These are phyloP conservation scores for Rhodotorula diobovata DNA, from an alignment of 768 basidiomycete genomes.

Conservation along the genomic window DNA sequence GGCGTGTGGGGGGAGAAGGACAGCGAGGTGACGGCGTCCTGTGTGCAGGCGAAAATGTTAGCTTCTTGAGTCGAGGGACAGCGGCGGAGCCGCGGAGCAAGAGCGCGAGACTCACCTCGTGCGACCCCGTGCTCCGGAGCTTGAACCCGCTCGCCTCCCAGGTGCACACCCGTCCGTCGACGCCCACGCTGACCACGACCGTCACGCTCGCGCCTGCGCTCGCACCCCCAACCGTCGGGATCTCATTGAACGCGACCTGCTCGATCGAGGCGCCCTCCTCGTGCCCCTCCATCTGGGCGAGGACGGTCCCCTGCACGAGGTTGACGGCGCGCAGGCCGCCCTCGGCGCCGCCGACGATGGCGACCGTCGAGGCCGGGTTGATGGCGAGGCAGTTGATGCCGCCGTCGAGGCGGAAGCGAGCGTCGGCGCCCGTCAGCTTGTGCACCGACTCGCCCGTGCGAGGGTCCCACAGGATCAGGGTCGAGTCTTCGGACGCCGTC, in stretches of 20 bases:
- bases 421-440: constrained; percentile 68
- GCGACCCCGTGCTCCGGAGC: constrained; percentile 71
- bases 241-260: constrained; percentile 73
- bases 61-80: background rate
- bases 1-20: constrained; percentile 64
- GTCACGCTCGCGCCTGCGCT: constrained; percentile 52
- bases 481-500: constrained; percentile 76
- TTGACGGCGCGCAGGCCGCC: constrained; percentile 85
- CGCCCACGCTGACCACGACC: constrained; percentile 77
- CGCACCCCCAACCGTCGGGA: constrained; percentile 54
- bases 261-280: constrained; percentile 83
- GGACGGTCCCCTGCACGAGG: constrained; percentile 76
- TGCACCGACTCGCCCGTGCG: constrained; percentile 65
- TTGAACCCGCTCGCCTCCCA: constrained; percentile 91
- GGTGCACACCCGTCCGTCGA: constrained; percentile 87
- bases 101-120: constrained; percentile 58
- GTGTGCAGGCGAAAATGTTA: background rate
- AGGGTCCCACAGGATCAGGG: constrained; percentile 86
- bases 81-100: too few species aligned
- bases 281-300: constrained; percentile 70
- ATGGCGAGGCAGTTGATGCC: constrained; percentile 82
- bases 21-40: constrained; percentile 85
- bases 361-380: constrained; percentile 81
- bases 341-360: constrained; percentile 77
- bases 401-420: constrained; percentile 66